A percentile compares a stretch with the other conserved stretches of the same genome.
Evolutionary conservation across 257 asterid genomes (phyloP).

Genomic region (Solanum chilense): DNA sequence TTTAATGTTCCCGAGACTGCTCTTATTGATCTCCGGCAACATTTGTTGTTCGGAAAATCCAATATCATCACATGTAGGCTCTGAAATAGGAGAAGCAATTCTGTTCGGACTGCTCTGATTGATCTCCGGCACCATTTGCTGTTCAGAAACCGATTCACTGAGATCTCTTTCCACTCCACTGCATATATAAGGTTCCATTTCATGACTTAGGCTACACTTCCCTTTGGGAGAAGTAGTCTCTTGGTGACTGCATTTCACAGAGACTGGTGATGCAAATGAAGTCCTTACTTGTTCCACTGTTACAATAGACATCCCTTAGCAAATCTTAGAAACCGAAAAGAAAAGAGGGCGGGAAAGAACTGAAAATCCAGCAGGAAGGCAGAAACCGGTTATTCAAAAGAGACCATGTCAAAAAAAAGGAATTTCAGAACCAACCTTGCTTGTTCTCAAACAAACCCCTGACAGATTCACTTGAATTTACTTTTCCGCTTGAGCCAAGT

Average conservation of each 20-base stretch:
- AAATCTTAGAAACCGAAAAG: background rate
- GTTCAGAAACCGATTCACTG: background rate
- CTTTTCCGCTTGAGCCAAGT: background rate
- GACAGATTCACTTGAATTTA: background rate
- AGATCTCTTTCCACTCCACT: background rate
- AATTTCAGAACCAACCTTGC: background rate
- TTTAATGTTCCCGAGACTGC: background rate
- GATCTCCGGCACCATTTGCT: background rate
- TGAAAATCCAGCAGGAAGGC: background rate
- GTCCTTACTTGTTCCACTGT: background rate
- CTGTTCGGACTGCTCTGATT: background rate
- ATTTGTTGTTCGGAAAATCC: background rate
- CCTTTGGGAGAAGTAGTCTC: background rate
- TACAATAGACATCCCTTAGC: background rate
- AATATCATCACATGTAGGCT: background rate
- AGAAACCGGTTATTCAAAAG: background rate
- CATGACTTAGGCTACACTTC: background rate
- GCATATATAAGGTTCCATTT: background rate
- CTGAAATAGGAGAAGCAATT: background rate
- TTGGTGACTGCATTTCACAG: background rate
- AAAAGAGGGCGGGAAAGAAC: background rate
- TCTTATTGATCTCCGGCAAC: background rate
- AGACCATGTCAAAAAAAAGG: background rate
- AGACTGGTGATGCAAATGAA: background rate
- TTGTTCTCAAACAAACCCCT: background rate